phyloP scores from a whole-genome alignment of 441 rosid species.

The Pelargonium myrrhifolium region DNA sequence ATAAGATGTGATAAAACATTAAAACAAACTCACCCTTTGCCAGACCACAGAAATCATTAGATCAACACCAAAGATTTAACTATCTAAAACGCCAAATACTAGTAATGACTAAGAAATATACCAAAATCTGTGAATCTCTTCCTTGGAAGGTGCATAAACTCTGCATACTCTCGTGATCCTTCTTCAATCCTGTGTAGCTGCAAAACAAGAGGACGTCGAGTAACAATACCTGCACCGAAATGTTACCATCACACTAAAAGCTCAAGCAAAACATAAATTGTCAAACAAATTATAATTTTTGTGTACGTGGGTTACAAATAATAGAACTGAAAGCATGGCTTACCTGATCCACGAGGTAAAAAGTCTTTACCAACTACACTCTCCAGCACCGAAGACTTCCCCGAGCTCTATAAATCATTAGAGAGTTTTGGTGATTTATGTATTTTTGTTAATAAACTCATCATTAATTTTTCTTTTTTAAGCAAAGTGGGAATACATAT shows the following conservation, averaged over 20 bases:
- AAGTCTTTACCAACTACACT: constrained; percentile 92
- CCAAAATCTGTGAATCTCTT: constrained; percentile 82
- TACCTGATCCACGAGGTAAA: constrained; percentile 95
- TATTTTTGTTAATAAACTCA: constrained; percentile 1
- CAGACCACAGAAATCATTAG: constrained; percentile 3
- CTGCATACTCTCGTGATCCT: constrained; percentile 76
- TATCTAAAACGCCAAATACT: not conserved
- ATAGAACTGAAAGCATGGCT: constrained; percentile 16
- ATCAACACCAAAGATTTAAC: not conserved
- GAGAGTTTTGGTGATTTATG: constrained; percentile 9
- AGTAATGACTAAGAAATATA: constrained; percentile 16
- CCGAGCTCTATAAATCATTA: constrained; percentile 61
- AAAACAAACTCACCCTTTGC: not conserved
- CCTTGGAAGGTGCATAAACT: constrained; percentile 86
- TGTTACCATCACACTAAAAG: constrained; percentile 14
- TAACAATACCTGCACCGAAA: constrained; percentile 71
- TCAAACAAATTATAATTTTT: constrained; percentile 2
- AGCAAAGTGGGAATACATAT: not conserved
- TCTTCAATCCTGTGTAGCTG: constrained; percentile 87
- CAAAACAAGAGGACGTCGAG: constrained; percentile 90
- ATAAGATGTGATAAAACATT: not conserved
- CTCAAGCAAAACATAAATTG: constrained; percentile 3
- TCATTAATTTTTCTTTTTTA: not conserved
- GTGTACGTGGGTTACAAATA: not conserved
- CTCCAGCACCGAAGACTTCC: constrained; percentile 91